These are phyloP conservation scores for Lactifluus piperatus DNA, from an alignment of 768 basidiomycete species.

Conservation along the genomic window DNA sequence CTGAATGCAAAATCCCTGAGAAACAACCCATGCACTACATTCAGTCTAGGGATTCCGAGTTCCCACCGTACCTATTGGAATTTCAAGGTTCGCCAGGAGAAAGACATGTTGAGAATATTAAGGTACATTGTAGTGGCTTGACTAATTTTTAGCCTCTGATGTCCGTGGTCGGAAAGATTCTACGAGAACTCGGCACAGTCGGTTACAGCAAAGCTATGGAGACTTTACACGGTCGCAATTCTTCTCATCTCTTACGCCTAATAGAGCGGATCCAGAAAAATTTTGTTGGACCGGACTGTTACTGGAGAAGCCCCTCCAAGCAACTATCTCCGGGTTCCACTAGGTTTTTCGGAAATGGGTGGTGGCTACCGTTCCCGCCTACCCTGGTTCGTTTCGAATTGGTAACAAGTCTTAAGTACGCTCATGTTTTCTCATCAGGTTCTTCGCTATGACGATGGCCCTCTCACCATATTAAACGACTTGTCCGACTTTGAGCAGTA, in stretches of 20 bases:
- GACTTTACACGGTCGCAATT: constrained; percentile 39
- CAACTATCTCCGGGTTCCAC: constrained; percentile 29
- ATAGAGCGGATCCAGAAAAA: constrained; percentile 46
- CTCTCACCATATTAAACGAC: constrained; percentile 37
- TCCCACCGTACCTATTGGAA: constrained; percentile 59
- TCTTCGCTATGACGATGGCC: constrained; percentile 60
- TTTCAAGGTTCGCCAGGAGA: constrained; percentile 60
- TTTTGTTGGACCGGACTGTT: constrained; percentile 64
- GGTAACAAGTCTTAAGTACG: not conserved
- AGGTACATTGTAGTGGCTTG: constrained; percentile 35
- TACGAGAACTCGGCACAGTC: constrained; percentile 56
- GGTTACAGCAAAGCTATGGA: constrained; percentile 47
- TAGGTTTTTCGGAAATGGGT: constrained; percentile 64
- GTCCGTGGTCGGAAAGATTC: constrained; percentile 40
- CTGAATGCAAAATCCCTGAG: constrained; percentile 49
- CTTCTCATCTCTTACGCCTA: constrained; percentile 37
- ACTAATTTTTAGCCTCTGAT: not conserved
- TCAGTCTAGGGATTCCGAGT: constrained; percentile 46
- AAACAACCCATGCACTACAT: constrained; percentile 50
- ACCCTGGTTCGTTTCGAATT: constrained; percentile 39
- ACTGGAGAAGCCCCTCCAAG: constrained; percentile 42
- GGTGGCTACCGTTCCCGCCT: constrained; percentile 76
- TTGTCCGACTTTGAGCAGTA: constrained; percentile 47
- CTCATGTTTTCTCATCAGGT: constrained; percentile 33
- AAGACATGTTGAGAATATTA: constrained; percentile 69